Evolutionary conservation across 2,329 filamentous ascomycete genomes (phyloP).

Genomic region (Diatrype stigma): DNA sequence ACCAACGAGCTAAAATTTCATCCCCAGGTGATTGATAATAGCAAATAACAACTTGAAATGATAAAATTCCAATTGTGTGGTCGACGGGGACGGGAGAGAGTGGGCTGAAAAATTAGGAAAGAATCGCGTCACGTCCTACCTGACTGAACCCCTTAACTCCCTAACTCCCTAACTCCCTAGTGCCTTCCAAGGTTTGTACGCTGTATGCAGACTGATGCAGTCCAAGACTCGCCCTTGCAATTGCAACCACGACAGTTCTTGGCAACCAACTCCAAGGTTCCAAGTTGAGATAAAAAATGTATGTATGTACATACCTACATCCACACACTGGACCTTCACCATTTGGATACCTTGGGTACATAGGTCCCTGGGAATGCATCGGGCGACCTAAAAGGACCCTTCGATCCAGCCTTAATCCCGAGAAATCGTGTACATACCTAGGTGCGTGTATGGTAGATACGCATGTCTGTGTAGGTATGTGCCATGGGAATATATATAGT

Average conservation of each 20-base stretch:
- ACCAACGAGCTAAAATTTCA: not conserved
- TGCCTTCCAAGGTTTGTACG: not conserved
- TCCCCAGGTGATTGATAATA: not conserved
- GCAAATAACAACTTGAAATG: too few species aligned
- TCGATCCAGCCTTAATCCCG: not conserved
- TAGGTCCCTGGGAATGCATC: not conserved
- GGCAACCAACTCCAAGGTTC: not conserved
- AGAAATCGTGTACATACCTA: too few species aligned
- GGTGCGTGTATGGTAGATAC: too few species aligned
- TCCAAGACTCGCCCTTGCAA: not conserved
- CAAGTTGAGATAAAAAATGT: not conserved
- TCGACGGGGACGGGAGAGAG: too few species aligned
- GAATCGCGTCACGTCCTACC: too few species aligned
- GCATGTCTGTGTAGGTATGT: too few species aligned
- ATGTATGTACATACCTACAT: too few species aligned
- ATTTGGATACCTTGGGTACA: not conserved
- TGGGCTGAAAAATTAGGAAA: not conserved
- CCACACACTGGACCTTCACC: too few species aligned
- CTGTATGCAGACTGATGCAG: not conserved
- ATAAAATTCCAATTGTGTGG: not conserved
- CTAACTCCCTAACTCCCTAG: too few species aligned
- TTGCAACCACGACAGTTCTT: not conserved
- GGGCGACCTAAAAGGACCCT: not conserved
- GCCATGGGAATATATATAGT: too few species aligned
- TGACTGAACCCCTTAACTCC: too few species aligned